Conservation (phyloP, 495 filamentous ascomycete species). For the Penicillium cinerascens region DNA sequence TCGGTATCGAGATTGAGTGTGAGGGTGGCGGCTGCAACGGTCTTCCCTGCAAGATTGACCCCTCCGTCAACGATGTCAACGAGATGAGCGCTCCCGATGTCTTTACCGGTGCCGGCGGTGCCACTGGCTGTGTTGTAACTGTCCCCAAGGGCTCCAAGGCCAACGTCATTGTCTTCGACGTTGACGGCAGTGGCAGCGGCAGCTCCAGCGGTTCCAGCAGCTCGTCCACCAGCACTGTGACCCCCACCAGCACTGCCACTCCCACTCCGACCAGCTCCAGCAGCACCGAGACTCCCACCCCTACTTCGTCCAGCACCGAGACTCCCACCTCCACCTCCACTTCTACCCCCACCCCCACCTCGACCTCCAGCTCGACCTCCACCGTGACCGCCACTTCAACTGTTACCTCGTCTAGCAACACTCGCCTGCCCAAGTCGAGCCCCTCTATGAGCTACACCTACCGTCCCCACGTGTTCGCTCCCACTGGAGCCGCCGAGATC, state of each 20-base stretch:
- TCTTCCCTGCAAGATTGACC: constrained; percentile 72
- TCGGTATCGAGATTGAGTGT: constrained; percentile 70
- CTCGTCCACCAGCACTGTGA: constrained; percentile 17
- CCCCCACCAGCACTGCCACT: constrained; percentile 23
- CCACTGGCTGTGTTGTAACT: constrained; percentile 76
- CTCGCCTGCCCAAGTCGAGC: constrained; percentile 14
- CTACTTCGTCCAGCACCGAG: constrained; percentile 20
- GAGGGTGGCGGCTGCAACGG: constrained; percentile 65
- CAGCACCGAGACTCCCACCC: constrained; percentile 12
- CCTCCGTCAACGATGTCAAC: constrained; percentile 55
- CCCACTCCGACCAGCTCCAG: constrained; percentile 15
- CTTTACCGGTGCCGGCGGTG: constrained; percentile 62
- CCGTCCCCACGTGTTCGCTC: constrained; percentile 31
- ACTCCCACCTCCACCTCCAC: constrained; percentile 15
- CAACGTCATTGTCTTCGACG: constrained; percentile 63
- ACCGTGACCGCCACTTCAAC: constrained; percentile 18
- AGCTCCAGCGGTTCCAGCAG: constrained; percentile 21
- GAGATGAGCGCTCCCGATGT: constrained; percentile 50
- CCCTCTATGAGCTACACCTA: constrained; percentile 30
- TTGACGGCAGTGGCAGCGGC: constrained; percentile 22
- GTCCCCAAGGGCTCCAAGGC: constrained; percentile 65
- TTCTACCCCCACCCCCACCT: constrained; percentile 23
- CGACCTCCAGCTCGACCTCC: constrained; percentile 18
- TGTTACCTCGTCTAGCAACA: constrained; percentile 13
- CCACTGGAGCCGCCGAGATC: constrained; percentile 27